Conservation (phyloP, 306 rosid genomes). For the Prunus dulcis region DNA sequence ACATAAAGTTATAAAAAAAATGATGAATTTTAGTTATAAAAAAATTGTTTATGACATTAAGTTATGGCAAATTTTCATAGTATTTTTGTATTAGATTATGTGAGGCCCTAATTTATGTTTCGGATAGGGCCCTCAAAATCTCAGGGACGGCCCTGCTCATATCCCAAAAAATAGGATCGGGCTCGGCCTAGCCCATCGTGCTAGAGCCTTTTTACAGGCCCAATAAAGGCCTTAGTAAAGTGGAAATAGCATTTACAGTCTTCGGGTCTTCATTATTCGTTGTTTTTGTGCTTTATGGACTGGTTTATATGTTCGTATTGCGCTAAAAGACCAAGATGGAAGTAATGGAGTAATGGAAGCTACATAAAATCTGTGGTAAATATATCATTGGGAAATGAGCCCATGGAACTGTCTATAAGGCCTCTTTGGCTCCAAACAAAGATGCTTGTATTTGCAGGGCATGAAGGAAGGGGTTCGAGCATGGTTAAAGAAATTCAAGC, state of each 20-base stretch:
- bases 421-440: slow-evolving; percentile 35
- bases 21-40: too few relatives aligned
- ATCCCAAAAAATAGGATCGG: too few relatives aligned
- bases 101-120: too few relatives aligned
- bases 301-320: slow-evolving; percentile 27
- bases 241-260: slow-evolving; percentile 44
- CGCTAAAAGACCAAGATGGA: slow-evolving; percentile 31
- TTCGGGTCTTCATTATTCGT: slow-evolving; percentile 50
- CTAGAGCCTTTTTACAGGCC: too few relatives aligned
- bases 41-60: too few relatives aligned
- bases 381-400: slow-evolving; percentile 78
- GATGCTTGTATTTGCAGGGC: slow-evolving; percentile 44
- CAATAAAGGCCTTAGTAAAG: slow-evolving; percentile 30
- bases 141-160: too few relatives aligned
- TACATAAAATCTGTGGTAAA: slow-evolving; percentile 52
- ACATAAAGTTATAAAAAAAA: too few relatives aligned
- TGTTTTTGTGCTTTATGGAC: slow-evolving; percentile 32
- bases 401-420: slow-evolving; percentile 81
- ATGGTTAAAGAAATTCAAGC: slow-evolving; percentile 69
- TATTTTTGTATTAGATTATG: too few relatives aligned
- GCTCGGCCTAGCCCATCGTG: too few relatives aligned
- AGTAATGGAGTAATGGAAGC: slow-evolving; percentile 43
- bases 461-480: slow-evolving; percentile 40
- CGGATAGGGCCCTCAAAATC: too few relatives aligned
- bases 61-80: too few relatives aligned